Conservation (phyloP, 164 flowering plant species). For the Berberis thunbergii region DNA sequence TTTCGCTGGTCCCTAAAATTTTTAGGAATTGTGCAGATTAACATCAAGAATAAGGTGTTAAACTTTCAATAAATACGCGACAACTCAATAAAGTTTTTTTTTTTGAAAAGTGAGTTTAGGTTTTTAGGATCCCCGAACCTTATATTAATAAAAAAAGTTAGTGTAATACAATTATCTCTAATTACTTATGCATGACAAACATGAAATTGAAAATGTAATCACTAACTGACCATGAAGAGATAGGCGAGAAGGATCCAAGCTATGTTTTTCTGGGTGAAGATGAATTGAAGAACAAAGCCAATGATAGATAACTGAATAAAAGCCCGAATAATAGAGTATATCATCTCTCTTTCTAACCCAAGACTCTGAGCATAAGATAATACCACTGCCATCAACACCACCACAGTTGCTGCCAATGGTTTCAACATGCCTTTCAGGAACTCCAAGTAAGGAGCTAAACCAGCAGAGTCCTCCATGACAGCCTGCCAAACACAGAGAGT, state of each 20-base stretch:
- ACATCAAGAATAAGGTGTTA: no score
- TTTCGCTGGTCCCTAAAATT: no score
- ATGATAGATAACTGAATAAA: constrained; percentile 85
- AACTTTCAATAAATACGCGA: no score
- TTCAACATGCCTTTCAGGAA: constrained; percentile 82
- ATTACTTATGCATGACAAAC: not conserved
- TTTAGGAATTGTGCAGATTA: no score
- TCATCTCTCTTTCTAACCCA: constrained; percentile 70
- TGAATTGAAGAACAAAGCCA: constrained; percentile 91
- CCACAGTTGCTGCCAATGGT: constrained; percentile 60
- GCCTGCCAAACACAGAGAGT: no score
- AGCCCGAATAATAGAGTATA: constrained; percentile 58
- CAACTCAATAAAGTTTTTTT: no score
- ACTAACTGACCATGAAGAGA: constrained; percentile 68
- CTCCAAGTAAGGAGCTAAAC: constrained; percentile 19
- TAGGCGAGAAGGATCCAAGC: constrained; percentile 79
- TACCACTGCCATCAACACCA: constrained; percentile 64
- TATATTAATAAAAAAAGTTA: not conserved
- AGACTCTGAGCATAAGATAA: constrained; percentile 56
- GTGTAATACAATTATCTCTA: not conserved
- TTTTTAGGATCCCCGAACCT: no score
- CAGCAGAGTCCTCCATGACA: no score
- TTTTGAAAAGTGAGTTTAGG: no score
- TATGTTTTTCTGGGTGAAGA: constrained; percentile 50
- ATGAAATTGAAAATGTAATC: not conserved